These are phyloP conservation scores for Mycena venus DNA, from an alignment of 768 basidiomycete species.

Conservation along the genomic window DNA sequence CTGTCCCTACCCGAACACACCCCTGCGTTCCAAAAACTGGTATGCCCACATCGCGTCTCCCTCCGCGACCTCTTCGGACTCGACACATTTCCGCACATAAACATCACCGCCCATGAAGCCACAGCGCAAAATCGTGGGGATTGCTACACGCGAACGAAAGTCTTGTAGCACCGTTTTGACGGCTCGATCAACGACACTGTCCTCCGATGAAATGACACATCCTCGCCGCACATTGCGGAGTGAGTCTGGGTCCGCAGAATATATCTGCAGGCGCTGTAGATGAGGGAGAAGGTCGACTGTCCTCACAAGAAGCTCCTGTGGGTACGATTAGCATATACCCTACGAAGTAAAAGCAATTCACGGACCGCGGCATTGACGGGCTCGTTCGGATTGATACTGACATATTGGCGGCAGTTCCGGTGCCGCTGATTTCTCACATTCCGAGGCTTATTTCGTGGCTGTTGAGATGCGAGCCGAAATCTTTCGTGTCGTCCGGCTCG, in stretches of 20 bases:
- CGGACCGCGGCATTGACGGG: background rate
- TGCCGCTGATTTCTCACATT: background rate
- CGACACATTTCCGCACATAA: background rate
- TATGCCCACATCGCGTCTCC: background rate
- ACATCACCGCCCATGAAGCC: background rate
- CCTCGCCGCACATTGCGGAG: background rate
- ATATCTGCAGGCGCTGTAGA: background rate
- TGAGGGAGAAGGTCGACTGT: background rate
- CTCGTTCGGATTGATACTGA: background rate
- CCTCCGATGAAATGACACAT: background rate
- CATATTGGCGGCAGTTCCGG: too few relatives aligned
- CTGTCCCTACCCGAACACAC: background rate
- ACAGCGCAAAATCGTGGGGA: background rate
- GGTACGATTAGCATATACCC: background rate
- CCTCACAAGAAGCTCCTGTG: background rate
- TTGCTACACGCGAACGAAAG: background rate
- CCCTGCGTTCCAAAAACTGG: background rate
- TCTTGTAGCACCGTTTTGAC: background rate
- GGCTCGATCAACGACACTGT: background rate
- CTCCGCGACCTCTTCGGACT: background rate
- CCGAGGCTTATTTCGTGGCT: too few relatives aligned
- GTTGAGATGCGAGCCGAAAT: too few relatives aligned
- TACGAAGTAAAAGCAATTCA: background rate
- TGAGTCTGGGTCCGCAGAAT: background rate
- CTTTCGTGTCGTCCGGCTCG: too few relatives aligned